Conservation (phyloP, 2,329 filamentous ascomycete species). For the Aaosphaeria arxii region DNA sequence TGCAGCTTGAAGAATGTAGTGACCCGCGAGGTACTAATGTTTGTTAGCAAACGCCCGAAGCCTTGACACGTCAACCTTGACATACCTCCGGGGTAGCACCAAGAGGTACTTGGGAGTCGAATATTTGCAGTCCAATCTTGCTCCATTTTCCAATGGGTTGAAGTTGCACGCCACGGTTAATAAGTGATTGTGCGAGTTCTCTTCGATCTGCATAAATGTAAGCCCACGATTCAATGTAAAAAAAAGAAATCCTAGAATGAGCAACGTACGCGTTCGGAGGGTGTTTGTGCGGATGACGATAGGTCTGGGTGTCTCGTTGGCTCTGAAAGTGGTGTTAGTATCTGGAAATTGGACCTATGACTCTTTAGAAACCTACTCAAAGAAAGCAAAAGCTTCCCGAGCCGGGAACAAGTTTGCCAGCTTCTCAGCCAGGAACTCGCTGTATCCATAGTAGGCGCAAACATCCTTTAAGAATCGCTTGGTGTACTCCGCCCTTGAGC, state of each 20-base stretch:
- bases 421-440: conserved; percentile 91
- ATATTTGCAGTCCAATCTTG: conserved; percentile 95
- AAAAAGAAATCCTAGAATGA: too few relatives aligned
- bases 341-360: too few relatives aligned
- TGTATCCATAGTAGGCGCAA: conserved; percentile 96
- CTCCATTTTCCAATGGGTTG: conserved; percentile 98
- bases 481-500: conserved; percentile 85
- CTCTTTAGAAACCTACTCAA: conserved; percentile 54
- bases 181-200: conserved; percentile 87
- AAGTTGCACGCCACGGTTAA: conserved; percentile 92
- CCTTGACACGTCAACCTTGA: too few relatives aligned
- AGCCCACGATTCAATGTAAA: too few relatives aligned
- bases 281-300: conserved; percentile 98
- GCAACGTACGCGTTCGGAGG: conserved; percentile 58
- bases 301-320: conserved; percentile 90
- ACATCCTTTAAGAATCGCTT: conserved; percentile 85
- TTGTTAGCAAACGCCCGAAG: too few relatives aligned
- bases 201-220: conserved; percentile 44
- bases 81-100: conserved; percentile 75
- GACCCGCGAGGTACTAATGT: conserved; percentile 80
- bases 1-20: conserved; percentile 97
- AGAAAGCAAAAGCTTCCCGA: conserved; percentile 93
- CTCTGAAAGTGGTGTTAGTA: conserved; percentile 33
- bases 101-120: conserved; percentile 82
- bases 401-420: conserved; percentile 89